Evolutionary conservation across 441 rosid genomes (phyloP).

Genomic region (Viola pubescens): DNA sequence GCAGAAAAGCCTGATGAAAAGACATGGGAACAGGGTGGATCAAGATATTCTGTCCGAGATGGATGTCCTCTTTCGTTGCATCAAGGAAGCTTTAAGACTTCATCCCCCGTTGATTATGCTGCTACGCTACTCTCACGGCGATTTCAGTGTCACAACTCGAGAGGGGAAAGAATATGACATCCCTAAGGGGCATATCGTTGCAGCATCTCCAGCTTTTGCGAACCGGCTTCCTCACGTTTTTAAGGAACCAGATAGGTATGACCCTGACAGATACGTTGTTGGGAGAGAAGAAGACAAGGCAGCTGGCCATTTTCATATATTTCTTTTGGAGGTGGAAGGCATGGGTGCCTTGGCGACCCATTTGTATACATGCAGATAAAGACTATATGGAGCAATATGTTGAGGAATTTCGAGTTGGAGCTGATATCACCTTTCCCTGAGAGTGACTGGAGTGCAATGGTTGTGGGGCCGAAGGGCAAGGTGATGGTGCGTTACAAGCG

Average conservation of each 20-base stretch:
- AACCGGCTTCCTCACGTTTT: slow-evolving; percentile 80
- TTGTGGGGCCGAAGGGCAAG: slow-evolving; percentile 95
- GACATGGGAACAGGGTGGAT: slow-evolving; percentile 80
- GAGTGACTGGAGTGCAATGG: slow-evolving; percentile 99
- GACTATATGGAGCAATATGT: slow-evolving; percentile 96
- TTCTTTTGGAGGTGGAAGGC: slow-evolving; percentile 96
- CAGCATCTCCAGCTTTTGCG: slow-evolving; percentile 95
- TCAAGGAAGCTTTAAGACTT: slow-evolving; percentile 94
- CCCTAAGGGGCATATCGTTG: slow-evolving; percentile 93
- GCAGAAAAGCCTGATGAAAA: slow-evolving; percentile 62
- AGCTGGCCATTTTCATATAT: slow-evolving; percentile 82
- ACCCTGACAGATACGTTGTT: slow-evolving; percentile 69
- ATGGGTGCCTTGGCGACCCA: slow-evolving; percentile 97
- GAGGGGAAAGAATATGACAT: slow-evolving; percentile 85
- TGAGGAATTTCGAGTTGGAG: slow-evolving; percentile 88
- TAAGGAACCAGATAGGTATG: slow-evolving; percentile 75
- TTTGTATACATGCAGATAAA: slow-evolving; percentile 98
- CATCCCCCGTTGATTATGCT: slow-evolving; percentile 97
- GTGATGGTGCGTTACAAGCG: slow-evolving; percentile 96
- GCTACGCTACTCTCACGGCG: slow-evolving; percentile 74
- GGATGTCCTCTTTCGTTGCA: slow-evolving; percentile 85
- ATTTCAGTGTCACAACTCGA: slow-evolving; percentile 65
- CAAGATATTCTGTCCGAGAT: slow-evolving; percentile 88
- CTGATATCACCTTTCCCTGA: slow-evolving; percentile 94
- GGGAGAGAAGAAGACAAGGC: slow-evolving; percentile 98